Evolutionary conservation across 225 moss, liverwort and hornwort species (phyloP), one percentile per base, ranked within the genome.

Genomic region (Physcomitrellopsis africana): DNA sequence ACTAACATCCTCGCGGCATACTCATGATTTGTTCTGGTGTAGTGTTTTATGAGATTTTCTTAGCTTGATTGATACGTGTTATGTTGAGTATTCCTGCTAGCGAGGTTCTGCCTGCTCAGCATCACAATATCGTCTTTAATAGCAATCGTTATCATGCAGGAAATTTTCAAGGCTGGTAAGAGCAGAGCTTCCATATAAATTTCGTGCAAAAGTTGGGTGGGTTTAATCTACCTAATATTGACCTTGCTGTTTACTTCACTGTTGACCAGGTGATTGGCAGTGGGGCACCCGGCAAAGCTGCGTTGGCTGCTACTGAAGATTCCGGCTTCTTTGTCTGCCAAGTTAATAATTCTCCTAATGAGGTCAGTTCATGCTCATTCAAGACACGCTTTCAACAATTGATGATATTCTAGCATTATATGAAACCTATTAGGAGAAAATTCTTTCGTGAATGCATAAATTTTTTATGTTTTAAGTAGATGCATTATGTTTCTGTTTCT

Each of bases 281-380:
- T 46, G 93, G 91, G 62, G 51, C 56, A 41, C 60, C 81, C 23
- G 86, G 91, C 61, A 85, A 89, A 66, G 84, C 86, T 72, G 67
- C 89, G 24, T 68, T 83, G 37, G 73, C 53, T 62, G 81, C 85
- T 63, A 81, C 86, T 32, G 81, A 73, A 59, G 84, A 87, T 51
- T 79, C 84, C 0, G 89, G 93, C 24, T 89, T 89, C 74, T 93
- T 89, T 52, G 76, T 93, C 43, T 93, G 93, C 78, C 83, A 84
- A 22, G 75, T 93, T 22, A 79, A 81, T 70, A 82, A 81, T 75
- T 67, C 78, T 55, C 61, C 75, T 63, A 42, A 54, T 55, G 82
- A 88, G 68, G 81, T 82, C 22, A 76, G 75, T 69, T 48, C 54
- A 62, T 70, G 18, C 65, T 68, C 68, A 75, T 57, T 15, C 16